These are phyloP conservation scores for Simplicillium aogashimaense DNA, from an alignment of 2,329 filamentous ascomycete species.

Conservation along the genomic window DNA sequence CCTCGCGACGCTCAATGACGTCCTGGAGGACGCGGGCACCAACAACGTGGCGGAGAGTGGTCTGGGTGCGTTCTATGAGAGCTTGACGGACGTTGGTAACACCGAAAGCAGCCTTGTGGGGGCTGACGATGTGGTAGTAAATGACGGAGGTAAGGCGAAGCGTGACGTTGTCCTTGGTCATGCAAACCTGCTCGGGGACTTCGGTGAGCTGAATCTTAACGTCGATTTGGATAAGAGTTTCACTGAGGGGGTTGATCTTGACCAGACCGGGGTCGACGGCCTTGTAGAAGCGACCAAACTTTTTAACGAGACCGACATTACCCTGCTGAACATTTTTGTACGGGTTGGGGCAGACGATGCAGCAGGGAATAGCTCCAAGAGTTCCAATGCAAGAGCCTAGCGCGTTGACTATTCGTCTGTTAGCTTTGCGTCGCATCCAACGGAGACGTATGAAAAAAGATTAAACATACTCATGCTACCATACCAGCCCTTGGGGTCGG, in stretches of 20 bases:
- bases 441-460: background rate
- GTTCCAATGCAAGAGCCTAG: constrained; percentile 69
- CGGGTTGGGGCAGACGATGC: constrained; percentile 85
- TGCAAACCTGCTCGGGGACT: constrained; percentile 92
- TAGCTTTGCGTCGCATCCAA: background rate
- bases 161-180: constrained; percentile 99
- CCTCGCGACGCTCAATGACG: constrained; percentile 95
- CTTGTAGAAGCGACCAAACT: constrained; percentile 90
- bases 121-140: constrained; percentile 95
- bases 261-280: constrained; percentile 94
- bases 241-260: constrained; percentile 92
- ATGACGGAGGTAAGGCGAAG: constrained; percentile 92
- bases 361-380: constrained; percentile 82
- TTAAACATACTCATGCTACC: constrained; percentile 63
- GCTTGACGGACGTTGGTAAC: constrained; percentile 92
- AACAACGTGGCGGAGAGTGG: constrained; percentile 91
- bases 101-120: constrained; percentile 94
- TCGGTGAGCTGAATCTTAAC: constrained; percentile 99
- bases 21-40: constrained; percentile 93
- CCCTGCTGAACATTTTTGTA: constrained; percentile 90
- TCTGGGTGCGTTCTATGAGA: constrained; percentile 96
- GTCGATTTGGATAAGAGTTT: constrained; percentile 83
- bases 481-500: constrained; percentile 76
- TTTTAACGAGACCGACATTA: constrained; percentile 89
- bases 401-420: constrained; percentile 47